phyloP scores from a whole-genome alignment of 805 yeast species.

The Dipodascopsis uninucleata region DNA sequence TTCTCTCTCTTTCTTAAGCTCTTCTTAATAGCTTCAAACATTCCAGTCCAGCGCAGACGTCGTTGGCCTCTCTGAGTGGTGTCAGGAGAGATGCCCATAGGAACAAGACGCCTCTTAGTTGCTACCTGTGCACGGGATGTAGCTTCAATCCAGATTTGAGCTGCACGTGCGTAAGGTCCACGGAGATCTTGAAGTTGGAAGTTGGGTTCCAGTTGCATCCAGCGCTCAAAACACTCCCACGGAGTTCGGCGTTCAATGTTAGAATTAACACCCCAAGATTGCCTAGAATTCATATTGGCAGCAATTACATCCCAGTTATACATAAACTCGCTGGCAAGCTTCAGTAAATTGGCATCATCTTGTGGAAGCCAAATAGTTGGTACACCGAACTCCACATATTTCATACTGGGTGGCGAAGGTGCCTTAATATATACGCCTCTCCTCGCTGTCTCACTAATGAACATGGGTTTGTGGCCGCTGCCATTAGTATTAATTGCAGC shows the following conservation, averaged over 20 bases:
- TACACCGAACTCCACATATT: conserved; percentile 73
- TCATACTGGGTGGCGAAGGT: conserved; percentile 84
- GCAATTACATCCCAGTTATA: conserved; percentile 94
- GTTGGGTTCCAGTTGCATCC: conserved; percentile 84
- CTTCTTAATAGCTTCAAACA: conserved; percentile 93
- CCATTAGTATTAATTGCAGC: background rate
- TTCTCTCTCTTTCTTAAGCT: conserved; percentile 81
- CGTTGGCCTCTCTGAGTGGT: conserved; percentile 85
- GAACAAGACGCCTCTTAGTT: conserved; percentile 83
- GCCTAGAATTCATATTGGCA: conserved; percentile 64
- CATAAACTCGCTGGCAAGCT: conserved; percentile 76
- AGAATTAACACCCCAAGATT: conserved; percentile 56
- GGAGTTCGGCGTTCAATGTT: conserved; percentile 94
- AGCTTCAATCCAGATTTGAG: conserved; percentile 88
- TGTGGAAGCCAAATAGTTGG: conserved; percentile 97
- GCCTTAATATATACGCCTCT: conserved; percentile 53
- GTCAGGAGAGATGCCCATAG: conserved; percentile 89
- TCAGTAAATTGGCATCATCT: conserved; percentile 78
- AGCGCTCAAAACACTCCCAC: conserved; percentile 98
- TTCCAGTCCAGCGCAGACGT: conserved; percentile 89
- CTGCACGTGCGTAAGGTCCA: conserved; percentile 76
- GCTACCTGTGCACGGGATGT: conserved; percentile 85
- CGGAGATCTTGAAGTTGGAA: conserved; percentile 78
- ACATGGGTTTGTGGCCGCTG: conserved; percentile 10
- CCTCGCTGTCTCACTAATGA: conserved; percentile 21